Conservation (phyloP, 1,139 yeast genomes). For the Kazachstania sp. region DNA sequence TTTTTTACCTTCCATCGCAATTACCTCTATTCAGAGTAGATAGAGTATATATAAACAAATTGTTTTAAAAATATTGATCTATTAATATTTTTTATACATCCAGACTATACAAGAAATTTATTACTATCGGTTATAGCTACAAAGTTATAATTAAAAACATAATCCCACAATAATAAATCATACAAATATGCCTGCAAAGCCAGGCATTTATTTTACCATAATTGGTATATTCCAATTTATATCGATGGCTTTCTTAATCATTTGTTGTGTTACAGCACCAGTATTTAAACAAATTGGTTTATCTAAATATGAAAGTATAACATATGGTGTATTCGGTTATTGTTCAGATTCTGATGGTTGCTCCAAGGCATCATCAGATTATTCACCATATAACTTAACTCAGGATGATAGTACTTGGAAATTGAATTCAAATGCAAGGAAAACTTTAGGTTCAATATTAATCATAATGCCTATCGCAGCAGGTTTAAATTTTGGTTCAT, state of each 20-base stretch:
- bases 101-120: too few relatives aligned
- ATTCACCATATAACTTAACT: constrained; percentile 30
- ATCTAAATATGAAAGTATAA: constrained; percentile 42
- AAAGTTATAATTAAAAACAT: too few relatives aligned
- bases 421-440: constrained; percentile 50
- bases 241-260: constrained; percentile 40
- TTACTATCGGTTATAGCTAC: too few relatives aligned
- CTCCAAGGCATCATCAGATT: constrained; percentile 44
- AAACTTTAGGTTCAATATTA: constrained; percentile 58
- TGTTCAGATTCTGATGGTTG: constrained; percentile 47
- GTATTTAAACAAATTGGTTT: constrained; percentile 44
- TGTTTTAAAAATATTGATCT: too few relatives aligned
- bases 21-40: too few relatives aligned
- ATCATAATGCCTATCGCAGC: constrained; percentile 78
- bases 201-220: constrained; percentile 20
- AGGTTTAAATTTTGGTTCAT: constrained; percentile 47
- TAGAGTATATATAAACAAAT: too few relatives aligned
- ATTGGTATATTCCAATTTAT: constrained; percentile 31
- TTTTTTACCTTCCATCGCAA: too few relatives aligned
- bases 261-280: constrained; percentile 57
- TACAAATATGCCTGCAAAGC: constrained; percentile 4
- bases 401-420: constrained; percentile 37
- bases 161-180: not conserved
- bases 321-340: constrained; percentile 83
- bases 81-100: too few relatives aligned